These are phyloP conservation scores for Vachellia pachyceras DNA, from an alignment of 306 rosid species.

Conservation along the genomic window DNA sequence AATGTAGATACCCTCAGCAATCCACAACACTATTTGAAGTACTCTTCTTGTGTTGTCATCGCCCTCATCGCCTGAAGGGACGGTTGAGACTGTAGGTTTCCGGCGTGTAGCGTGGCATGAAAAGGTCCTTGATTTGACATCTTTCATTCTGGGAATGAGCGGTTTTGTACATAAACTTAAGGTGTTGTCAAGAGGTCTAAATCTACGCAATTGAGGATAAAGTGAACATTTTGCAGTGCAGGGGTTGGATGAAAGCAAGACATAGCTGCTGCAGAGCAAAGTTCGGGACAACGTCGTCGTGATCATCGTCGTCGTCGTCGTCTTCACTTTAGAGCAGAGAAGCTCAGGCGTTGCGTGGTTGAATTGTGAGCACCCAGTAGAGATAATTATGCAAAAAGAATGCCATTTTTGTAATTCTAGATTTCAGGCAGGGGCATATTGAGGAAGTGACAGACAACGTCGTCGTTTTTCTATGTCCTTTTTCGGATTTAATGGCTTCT, in stretches of 20 bases:
- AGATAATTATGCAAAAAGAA: not conserved
- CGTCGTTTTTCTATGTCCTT: not conserved
- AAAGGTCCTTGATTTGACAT: conserved; percentile 27
- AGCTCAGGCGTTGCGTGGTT: conserved; percentile 44
- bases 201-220: conserved; percentile 37
- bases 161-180: conserved; percentile 22
- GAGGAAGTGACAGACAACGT: conserved; percentile 20
- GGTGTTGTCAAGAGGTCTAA: conserved; percentile 4
- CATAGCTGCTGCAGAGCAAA: conserved; percentile 35
- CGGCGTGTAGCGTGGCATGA: conserved; percentile 52
- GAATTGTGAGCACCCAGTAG: conserved; percentile 18
- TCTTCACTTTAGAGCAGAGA: conserved; percentile 30
- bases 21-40: conserved; percentile 63
- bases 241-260: conserved; percentile 37
- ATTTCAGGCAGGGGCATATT: not conserved
- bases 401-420: conserved; percentile 22
- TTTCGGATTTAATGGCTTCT: not conserved
- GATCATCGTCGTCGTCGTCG: conserved; percentile 23
- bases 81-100: conserved; percentile 39
- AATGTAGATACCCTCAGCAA: conserved; percentile 70
- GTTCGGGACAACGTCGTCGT: conserved; percentile 46
- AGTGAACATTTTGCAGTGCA: conserved; percentile 25
- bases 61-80: conserved; percentile 31
- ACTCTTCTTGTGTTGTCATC: conserved; percentile 41
- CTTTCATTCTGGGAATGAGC: conserved; percentile 11